Conservation (phyloP, 23 red algal genomes). For the Rhodosorus marinus region DNA sequence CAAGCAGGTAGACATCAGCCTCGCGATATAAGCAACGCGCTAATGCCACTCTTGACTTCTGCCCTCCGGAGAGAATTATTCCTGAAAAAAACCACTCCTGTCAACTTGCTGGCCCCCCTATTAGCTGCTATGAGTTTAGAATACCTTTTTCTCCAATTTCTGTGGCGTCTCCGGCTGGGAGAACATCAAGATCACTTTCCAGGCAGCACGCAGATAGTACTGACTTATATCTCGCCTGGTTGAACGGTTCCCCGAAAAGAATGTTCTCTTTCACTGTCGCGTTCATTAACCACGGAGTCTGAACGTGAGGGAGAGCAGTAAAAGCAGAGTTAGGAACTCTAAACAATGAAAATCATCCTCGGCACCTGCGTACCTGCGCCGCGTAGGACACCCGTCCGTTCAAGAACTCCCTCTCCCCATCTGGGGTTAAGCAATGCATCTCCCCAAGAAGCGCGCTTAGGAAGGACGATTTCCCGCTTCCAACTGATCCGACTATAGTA, state of each 20-base stretch:
- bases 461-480: conserved; percentile 60
- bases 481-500: conserved; percentile 41
- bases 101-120: no score
- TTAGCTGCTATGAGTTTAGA: no score
- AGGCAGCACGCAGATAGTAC: conserved; percentile 8
- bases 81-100: no score
- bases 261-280: conserved; percentile 81
- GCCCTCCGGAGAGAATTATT: conserved; percentile 63
- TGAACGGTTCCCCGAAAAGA: conserved; percentile 37
- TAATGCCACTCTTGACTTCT: conserved; percentile 58
- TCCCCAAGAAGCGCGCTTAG: conserved; percentile 66
- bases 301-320: no score
- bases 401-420: conserved; percentile 42
- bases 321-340: no score
- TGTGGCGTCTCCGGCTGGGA: conserved; percentile 13
- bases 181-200: conserved; percentile 7
- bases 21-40: conserved; percentile 37
- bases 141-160: conserved; percentile 37
- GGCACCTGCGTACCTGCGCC: conserved; percentile 13
- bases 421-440: conserved; percentile 5
- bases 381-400: conserved; percentile 65
- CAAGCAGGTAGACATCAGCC: conserved; percentile 36
- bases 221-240: conserved; percentile 5
- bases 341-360: no score
- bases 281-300: conserved; percentile 91